Conservation (phyloP, 768 basidiomycete species). For the Podaxis carcinomalis region DNA sequence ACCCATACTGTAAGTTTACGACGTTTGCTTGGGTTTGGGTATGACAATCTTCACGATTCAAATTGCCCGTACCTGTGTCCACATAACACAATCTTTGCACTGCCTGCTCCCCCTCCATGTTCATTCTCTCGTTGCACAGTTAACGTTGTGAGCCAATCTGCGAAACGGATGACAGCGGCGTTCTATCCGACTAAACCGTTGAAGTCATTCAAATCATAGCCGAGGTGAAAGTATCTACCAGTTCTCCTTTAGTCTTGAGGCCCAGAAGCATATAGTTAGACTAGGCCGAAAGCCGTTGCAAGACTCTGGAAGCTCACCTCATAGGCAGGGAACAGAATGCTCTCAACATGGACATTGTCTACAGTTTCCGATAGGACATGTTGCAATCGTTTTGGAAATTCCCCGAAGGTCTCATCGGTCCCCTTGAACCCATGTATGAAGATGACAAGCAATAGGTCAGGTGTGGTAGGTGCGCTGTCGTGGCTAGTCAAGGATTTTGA, state of each 20-base stretch:
- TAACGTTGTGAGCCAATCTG: constrained; percentile 89
- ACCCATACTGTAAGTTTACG: constrained; percentile 66
- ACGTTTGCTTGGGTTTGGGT: neutral
- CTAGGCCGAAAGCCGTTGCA: constrained; percentile 7
- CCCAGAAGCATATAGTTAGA: neutral
- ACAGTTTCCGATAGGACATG: constrained; percentile 72
- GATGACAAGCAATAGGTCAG: constrained; percentile 59
- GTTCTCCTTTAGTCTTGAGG: constrained; percentile 78
- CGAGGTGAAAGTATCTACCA: constrained; percentile 46
- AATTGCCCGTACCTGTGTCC: constrained; percentile 67
- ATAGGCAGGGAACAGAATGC: constrained; percentile 83
- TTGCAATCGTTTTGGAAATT: constrained; percentile 76
- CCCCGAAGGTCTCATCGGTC: constrained; percentile 64
- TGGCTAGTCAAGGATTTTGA: neutral
- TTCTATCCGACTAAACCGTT: constrained; percentile 21
- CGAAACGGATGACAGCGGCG: constrained; percentile 79
- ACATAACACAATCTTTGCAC: constrained; percentile 79
- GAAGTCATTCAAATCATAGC: neutral
- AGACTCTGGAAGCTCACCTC: constrained; percentile 48
- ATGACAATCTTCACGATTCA: neutral
- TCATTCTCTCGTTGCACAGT: constrained; percentile 84
- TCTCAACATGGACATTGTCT: constrained; percentile 55
- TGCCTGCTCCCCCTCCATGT: constrained; percentile 71
- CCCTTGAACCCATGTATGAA: constrained; percentile 78
- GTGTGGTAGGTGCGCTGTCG: constrained; percentile 14